Evolutionary conservation across 257 asterid species (phyloP).

Genomic region (Echium plantagineum): DNA sequence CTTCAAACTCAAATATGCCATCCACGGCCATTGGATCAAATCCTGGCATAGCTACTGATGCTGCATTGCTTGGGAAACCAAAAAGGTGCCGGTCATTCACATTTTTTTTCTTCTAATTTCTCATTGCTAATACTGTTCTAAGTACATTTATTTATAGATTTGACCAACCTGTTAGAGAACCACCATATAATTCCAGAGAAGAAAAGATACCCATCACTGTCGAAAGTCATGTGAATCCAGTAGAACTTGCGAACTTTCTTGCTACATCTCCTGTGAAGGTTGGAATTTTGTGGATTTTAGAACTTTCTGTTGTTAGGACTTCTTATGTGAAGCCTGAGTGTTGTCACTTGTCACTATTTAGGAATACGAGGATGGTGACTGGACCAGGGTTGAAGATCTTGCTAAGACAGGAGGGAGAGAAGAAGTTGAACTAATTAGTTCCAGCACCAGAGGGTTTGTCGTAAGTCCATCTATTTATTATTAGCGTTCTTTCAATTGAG

Average conservation of each 20-base stretch:
- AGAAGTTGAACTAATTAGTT: conserved; percentile 71
- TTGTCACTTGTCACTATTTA: conserved; percentile 20
- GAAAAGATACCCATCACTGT: conserved; percentile 20
- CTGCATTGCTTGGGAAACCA: conserved; percentile 57
- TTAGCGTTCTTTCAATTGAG: not conserved
- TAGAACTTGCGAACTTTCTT: conserved; percentile 45
- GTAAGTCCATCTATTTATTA: conserved; percentile 31
- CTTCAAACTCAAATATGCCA: conserved; percentile 23
- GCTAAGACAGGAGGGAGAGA: conserved; percentile 55
- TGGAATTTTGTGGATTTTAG: conserved; percentile 5
- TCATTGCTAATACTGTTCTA: conserved; percentile 7
- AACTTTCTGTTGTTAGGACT: not conserved
- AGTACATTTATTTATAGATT: conserved; percentile 38
- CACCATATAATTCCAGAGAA: conserved; percentile 27
- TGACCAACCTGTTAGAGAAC: conserved; percentile 34
- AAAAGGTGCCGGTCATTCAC: conserved; percentile 31
- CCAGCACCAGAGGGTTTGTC: conserved; percentile 80
- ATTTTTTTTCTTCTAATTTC: not conserved
- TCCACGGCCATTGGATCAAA: conserved; percentile 16
- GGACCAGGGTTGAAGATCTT: conserved; percentile 66
- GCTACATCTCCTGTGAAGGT: conserved; percentile 49
- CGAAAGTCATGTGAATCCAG: conserved; percentile 28
- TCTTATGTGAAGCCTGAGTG: conserved; percentile 20
- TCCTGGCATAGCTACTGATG: conserved; percentile 24
- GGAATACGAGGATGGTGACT: conserved; percentile 72